phyloP scores from a whole-genome alignment of 495 filamentous ascomycete genomes.

The Bombardia bombarda region DNA sequence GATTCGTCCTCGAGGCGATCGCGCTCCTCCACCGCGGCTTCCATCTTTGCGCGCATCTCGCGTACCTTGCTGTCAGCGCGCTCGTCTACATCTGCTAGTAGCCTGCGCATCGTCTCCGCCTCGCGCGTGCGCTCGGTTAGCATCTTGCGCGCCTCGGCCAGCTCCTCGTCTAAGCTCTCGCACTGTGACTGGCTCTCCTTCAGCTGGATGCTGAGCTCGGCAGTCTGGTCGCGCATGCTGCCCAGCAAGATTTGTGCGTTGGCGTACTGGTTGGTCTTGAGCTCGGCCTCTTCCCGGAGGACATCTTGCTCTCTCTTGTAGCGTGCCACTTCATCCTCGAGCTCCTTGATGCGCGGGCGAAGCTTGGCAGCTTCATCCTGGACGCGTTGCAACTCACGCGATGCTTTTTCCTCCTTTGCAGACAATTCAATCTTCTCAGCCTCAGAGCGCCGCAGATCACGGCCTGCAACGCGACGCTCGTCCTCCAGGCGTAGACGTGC shows the following conservation, averaged over 20 bases:
- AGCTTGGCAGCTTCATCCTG: slow-evolving; percentile 62
- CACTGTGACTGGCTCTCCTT: slow-evolving; percentile 77
- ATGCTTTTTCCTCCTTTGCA: slow-evolving; percentile 59
- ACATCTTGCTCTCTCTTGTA: slow-evolving; percentile 55
- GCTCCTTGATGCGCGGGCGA: slow-evolving; percentile 53
- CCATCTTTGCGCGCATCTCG: slow-evolving; percentile 86
- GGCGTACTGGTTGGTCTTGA: slow-evolving; percentile 78
- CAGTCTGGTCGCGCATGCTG: slow-evolving; percentile 86
- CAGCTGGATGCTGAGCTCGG: slow-evolving; percentile 86
- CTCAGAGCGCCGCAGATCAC: slow-evolving; percentile 67
- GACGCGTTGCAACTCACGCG: slow-evolving; percentile 57
- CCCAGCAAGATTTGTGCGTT: slow-evolving; percentile 78
- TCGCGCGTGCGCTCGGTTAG: slow-evolving; percentile 91
- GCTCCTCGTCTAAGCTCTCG: slow-evolving; percentile 88
- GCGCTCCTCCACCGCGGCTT: slow-evolving; percentile 80
- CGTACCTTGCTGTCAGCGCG: slow-evolving; percentile 69
- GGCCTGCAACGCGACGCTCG: slow-evolving; percentile 55
- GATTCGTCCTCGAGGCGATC: slow-evolving; percentile 90
- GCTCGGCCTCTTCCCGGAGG: slow-evolving; percentile 72
- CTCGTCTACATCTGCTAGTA: slow-evolving; percentile 80
- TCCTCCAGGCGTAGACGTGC: slow-evolving; percentile 70
- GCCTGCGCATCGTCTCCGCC: slow-evolving; percentile 86
- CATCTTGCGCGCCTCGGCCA: slow-evolving; percentile 78
- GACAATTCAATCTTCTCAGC: slow-evolving; percentile 68
- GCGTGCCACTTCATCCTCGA: slow-evolving; percentile 62